These are phyloP conservation scores for Westerdykella aurantiaca DNA, from an alignment of 2,329 filamentous ascomycete genomes.

Conservation along the genomic window DNA sequence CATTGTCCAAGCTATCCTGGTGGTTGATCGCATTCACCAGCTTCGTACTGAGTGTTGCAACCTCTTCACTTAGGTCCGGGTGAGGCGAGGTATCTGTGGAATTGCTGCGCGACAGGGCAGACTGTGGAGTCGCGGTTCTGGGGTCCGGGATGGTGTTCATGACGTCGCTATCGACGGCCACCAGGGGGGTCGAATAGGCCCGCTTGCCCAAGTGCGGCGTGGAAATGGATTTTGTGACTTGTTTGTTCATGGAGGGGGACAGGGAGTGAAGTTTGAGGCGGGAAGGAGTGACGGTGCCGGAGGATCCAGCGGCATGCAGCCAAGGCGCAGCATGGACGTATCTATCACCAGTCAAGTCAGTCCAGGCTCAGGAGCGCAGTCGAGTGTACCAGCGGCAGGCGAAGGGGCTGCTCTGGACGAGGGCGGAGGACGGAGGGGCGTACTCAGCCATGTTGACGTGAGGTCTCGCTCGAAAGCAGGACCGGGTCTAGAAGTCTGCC, in stretches of 20 bases:
- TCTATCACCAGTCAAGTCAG: slow-evolving; percentile 12
- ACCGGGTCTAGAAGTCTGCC: not conserved
- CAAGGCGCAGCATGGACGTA: slow-evolving; percentile 33
- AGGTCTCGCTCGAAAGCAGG: not conserved
- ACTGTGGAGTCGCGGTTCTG: slow-evolving; percentile 38
- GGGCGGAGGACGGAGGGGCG: slow-evolving; percentile 9
- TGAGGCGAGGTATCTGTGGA: slow-evolving; percentile 47
- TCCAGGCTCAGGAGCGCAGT: not conserved
- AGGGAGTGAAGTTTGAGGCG: slow-evolving; percentile 30
- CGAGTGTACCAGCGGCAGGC: not conserved
- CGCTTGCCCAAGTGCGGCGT: slow-evolving; percentile 31
- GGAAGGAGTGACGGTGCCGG: slow-evolving; percentile 32
- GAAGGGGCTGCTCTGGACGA: not conserved
- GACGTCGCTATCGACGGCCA: slow-evolving; percentile 48
- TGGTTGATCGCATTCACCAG: slow-evolving; percentile 97
- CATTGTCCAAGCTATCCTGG: slow-evolving; percentile 87
- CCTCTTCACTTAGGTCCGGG: slow-evolving; percentile 64
- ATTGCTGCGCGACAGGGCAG: slow-evolving; percentile 32
- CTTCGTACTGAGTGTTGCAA: slow-evolving; percentile 87
- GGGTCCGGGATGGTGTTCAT: slow-evolving; percentile 63
- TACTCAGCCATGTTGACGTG: slow-evolving; percentile 24
- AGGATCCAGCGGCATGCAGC: slow-evolving; percentile 21
- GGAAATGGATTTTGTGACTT: slow-evolving; percentile 35
- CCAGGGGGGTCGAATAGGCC: slow-evolving; percentile 11
- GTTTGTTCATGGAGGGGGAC: slow-evolving; percentile 31